A percentile compares a stretch with the other conserved stretches of the same genome.
These are phyloP conservation scores for Aspergillus haitiensis DNA, from an alignment of 495 filamentous ascomycete genomes.

Conservation along the genomic window DNA sequence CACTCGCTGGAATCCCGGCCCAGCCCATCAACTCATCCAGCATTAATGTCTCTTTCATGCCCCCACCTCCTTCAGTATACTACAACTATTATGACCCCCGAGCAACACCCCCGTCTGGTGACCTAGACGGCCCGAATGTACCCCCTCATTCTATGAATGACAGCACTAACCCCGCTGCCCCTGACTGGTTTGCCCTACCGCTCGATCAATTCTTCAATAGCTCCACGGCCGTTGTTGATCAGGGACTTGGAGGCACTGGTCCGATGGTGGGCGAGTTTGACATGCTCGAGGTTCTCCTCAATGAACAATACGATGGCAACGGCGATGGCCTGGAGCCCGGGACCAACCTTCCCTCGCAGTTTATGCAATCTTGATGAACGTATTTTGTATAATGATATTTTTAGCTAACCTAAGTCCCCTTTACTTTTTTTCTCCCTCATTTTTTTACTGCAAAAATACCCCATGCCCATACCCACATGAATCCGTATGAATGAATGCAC, in stretches of 20 bases:
- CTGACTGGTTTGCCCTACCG: slow-evolving; percentile 50
- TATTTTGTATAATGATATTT: slow-evolving; percentile 16
- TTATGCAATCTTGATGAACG: slow-evolving; percentile 20
- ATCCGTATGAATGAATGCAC: too few species aligned
- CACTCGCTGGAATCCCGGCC: slow-evolving; percentile 46
- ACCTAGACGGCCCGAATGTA: slow-evolving; percentile 31
- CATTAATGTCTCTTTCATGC: slow-evolving; percentile 52
- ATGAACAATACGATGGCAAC: slow-evolving; percentile 47
- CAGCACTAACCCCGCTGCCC: slow-evolving; percentile 24
- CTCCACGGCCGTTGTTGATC: slow-evolving; percentile 48
- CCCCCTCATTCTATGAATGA: slow-evolving; percentile 38
- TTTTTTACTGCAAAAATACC: too few species aligned
- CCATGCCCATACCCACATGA: too few species aligned
- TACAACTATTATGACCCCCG: slow-evolving; percentile 50
- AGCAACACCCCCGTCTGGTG: slow-evolving; percentile 33
- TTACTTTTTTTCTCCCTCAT: too few species aligned
- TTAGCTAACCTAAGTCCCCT: too few species aligned
- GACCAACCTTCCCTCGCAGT: slow-evolving; percentile 20
- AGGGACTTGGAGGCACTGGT: slow-evolving; percentile 49
- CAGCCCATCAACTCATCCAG: slow-evolving; percentile 52
- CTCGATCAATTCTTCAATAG: slow-evolving; percentile 56
- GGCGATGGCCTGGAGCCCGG: slow-evolving; percentile 29
- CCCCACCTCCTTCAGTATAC: slow-evolving; percentile 48
- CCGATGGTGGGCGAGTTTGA: slow-evolving; percentile 52
- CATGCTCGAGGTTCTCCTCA: slow-evolving; percentile 49